Base-by-base conservation (phyloP, 768 basidiomycete genomes). In the Agaricus subrufescens region DNA sequence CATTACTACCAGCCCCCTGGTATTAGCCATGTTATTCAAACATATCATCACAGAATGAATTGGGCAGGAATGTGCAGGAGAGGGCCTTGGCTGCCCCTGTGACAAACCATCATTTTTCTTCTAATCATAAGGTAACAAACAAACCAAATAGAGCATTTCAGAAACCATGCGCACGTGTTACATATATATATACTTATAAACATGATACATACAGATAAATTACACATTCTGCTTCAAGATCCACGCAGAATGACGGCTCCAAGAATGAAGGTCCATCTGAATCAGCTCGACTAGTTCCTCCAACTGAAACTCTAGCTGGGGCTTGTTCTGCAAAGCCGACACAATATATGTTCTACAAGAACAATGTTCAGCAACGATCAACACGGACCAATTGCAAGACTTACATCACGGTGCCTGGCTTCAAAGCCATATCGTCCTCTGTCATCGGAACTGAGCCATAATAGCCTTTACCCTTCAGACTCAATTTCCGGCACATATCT, bases 331-430 rank as follows among this genome's bases (percentile, higher is more conserved):
- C 15, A 74, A 58, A n/a, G 71, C 70, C 12, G 54, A 59, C 15
- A 74, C 51, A 8, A 74, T 62, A 50, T 74, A 74, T 2, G 69
- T 61, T 19, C 72, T 72, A 43, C 12, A 29, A 15, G 31, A 44
- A 50, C 46, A 47, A n/a, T 12, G 7, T 39, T 42, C 14, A 6
- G 29, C n/a, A 27, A 44, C n/a, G 39, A 58, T 19, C 19, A 34
- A 53, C 19, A 57, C 29, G 44, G 5, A 34, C 7, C 7, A 34
- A 6, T 4, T 2, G 34, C 11, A 3, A 39, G 34, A 67, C 70
- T 40, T 46, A 71, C 72, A 74, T 70, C 5, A 74, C 66, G 11
- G 73, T 72, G 1, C 56, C 40, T 14, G 59, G 62, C 50, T 68
- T 66, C 46, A 74, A 58, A 14, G 60, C 62, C 25, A 40, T 58